A percentile compares a stretch with the other conserved stretches of the same genome.
These are phyloP conservation scores for Vitis riparia DNA, from an alignment of 164 flowering plant species.

Conservation along the genomic window DNA sequence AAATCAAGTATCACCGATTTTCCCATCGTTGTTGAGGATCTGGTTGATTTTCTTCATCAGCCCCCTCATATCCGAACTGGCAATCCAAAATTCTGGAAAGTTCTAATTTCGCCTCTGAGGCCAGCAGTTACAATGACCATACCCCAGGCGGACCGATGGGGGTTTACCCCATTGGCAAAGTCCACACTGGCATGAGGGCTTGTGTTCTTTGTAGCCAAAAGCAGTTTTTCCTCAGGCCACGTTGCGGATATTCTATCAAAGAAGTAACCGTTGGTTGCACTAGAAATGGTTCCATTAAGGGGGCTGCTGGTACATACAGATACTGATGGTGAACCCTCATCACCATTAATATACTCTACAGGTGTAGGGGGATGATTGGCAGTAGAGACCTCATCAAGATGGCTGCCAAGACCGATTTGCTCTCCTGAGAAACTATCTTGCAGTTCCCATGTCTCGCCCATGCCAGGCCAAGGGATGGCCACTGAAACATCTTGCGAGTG, in stretches of 20 bases:
- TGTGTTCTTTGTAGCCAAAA: constrained; percentile 36
- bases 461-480: constrained; percentile 97
- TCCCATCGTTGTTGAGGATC: constrained; percentile 6
- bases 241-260: constrained; percentile 69
- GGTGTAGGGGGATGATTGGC: constrained; percentile 57
- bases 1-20: not conserved
- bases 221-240: constrained; percentile 85
- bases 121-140: constrained; percentile 95
- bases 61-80: constrained; percentile 59
- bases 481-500: constrained; percentile 86
- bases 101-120: constrained; percentile 76
- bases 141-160: constrained; percentile 71
- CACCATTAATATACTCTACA: constrained; percentile 37
- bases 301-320: constrained; percentile 50
- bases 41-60: not conserved
- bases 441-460: constrained; percentile 34
- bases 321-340: constrained; percentile 33
- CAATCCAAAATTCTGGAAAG: constrained; percentile 91
- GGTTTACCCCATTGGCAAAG: constrained; percentile 37
- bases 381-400: constrained; percentile 35
- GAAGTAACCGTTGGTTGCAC: constrained; percentile 61
- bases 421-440: constrained; percentile 28
- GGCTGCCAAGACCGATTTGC: constrained; percentile 27
- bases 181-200: constrained; percentile 56
- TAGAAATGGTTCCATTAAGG: constrained; percentile 46